A percentile compares a stretch with the other conserved stretches of the same genome.
These are phyloP conservation scores for Xylaria scruposa DNA, from an alignment of 495 filamentous ascomycete genomes.

Conservation along the genomic window DNA sequence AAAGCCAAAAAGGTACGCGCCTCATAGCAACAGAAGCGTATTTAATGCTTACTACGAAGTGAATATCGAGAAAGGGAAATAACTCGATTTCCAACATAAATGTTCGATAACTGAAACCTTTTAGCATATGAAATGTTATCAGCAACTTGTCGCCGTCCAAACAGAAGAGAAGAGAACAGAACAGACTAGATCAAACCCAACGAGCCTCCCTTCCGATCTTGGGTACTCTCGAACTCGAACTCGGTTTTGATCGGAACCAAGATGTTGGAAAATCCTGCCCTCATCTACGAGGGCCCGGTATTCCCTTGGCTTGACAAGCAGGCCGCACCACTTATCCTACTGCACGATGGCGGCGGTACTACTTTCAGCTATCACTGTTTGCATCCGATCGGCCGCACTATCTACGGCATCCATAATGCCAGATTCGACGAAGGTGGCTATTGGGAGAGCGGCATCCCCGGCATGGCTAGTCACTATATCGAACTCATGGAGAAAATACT, in stretches of 20 bases:
- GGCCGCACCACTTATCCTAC: constrained; percentile 40
- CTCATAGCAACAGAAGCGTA: background rate
- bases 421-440: constrained; percentile 40
- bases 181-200: background rate
- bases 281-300: constrained; percentile 33
- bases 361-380: constrained; percentile 45
- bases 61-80: background rate
- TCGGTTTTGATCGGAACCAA: background rate
- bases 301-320: constrained; percentile 23
- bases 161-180: background rate
- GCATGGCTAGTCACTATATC: constrained; percentile 42
- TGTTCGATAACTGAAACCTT: background rate
- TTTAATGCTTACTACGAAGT: background rate
- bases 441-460: constrained; percentile 42
- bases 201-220: background rate
- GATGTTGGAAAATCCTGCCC: constrained; percentile 33
- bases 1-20: background rate
- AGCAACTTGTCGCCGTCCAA: background rate
- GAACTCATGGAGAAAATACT: constrained; percentile 37
- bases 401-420: constrained; percentile 49
- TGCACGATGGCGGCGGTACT: constrained; percentile 51
- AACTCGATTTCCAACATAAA: background rate
- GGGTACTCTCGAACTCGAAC: background rate
- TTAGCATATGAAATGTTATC: background rate
- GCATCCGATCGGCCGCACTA: constrained; percentile 36